Evolutionary conservation across 177 flowering plant genomes (phyloP).

Genomic region (Telopea speciosissima): DNA sequence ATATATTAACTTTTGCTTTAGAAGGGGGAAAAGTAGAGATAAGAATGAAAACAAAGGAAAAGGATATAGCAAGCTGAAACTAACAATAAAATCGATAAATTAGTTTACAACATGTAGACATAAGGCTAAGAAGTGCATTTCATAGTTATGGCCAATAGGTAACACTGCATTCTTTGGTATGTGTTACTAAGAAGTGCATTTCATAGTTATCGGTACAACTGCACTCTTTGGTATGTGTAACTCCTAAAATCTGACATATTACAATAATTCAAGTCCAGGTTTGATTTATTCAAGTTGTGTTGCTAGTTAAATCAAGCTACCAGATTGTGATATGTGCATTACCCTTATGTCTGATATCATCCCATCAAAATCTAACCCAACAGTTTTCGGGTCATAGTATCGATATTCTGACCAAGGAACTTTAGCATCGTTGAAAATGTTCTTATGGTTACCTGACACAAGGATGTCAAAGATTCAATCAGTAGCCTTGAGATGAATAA

Average conservation of each 20-base stretch:
- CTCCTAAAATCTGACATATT: not conserved
- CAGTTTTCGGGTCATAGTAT: constrained; percentile 91
- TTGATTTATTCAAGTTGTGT: not conserved
- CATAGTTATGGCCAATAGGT: too few relatives aligned
- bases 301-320: not conserved
- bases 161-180: too few relatives aligned
- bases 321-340: constrained; percentile 1
- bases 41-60: too few relatives aligned
- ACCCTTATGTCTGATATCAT: constrained; percentile 97
- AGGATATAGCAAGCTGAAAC: too few relatives aligned
- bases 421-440: constrained; percentile 93
- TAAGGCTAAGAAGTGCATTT: not conserved
- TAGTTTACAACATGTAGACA: too few relatives aligned
- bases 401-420: constrained; percentile 98
- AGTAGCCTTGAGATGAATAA: not conserved
- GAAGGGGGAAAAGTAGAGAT: too few relatives aligned
- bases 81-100: too few relatives aligned
- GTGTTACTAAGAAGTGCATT: not conserved
- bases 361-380: constrained; percentile 96
- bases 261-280: not conserved
- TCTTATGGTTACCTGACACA: constrained; percentile 89
- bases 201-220: not conserved
- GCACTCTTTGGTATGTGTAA: not conserved
- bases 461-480: constrained; percentile 6
- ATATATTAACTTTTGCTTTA: too few relatives aligned